Base-by-base conservation (phyloP, 352 stramenopile species). In the Phytophthora syringae region DNA sequence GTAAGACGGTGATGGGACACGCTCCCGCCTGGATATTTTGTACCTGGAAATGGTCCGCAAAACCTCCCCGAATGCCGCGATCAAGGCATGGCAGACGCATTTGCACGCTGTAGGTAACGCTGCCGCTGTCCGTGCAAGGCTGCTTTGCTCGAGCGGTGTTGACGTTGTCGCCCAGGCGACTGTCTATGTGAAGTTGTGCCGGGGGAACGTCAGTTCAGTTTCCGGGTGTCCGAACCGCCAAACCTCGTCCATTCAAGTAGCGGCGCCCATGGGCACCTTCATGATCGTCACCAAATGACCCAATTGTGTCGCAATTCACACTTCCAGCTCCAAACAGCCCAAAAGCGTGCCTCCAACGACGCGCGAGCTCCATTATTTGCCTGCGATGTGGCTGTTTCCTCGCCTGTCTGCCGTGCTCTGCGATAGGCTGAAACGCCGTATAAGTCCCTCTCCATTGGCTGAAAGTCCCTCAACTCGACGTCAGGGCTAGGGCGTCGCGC, bases 1-100 rank as follows among this genome's bases (percentile, higher is more conserved):
- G 37, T n/a, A 45, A 45, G 24, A 45, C 39, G n/a, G 39, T 45
- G 60, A 62, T 56, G 59, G 51, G 59, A 67, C 51, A 67, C 18
- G 28, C n/a, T 44, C n/a, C n/a, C 39, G 24, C 30, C 53, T 62
- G 60, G 59, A 67, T 67, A 67, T 56, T 67, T 63, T 52, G 57
- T 15, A 13, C 4, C 30, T 37, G n/a, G n/a, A n/a, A 37, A 3
- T 9, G 30, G 5, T 16, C 11, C 30, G 16, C 36, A 21, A 21
- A 20, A 42, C 2, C 13, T 3, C 16, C 13, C 2, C 11, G 16
- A 42, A 15, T 20, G 36, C 36, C n/a, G n/a, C n/a, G n/a, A n/a
- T n/a, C n/a, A n/a, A n/a, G n/a, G n/a, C n/a, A n/a, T n/a, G n/a
- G n/a, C n/a, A n/a, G n/a, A n/a, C n/a, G n/a, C n/a, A n/a, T n/a